Conservation (phyloP, 805 yeast genomes). For the Jamesozyma jinghongensis region DNA sequence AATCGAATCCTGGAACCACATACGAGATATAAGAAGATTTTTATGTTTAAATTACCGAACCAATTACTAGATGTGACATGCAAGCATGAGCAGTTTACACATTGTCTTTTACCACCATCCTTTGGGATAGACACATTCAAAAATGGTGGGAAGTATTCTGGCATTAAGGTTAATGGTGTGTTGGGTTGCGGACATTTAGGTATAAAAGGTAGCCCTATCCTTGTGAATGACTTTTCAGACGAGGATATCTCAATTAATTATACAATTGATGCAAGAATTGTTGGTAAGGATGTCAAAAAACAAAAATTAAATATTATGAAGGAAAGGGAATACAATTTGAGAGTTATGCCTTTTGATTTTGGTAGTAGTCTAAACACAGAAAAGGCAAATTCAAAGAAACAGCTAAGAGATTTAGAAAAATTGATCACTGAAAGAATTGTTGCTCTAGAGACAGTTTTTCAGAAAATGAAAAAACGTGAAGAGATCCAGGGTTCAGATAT, state of each 20-base stretch:
- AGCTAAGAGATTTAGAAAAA: constrained; percentile 16
- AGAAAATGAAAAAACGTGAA: constrained; percentile 16
- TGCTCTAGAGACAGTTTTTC: constrained; percentile 19
- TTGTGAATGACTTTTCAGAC: constrained; percentile 42
- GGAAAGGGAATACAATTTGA: constrained; percentile 31
- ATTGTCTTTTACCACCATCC: constrained; percentile 35
- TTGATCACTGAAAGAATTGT: constrained; percentile 23
- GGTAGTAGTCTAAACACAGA: constrained; percentile 13
- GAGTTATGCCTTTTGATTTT: constrained; percentile 36
- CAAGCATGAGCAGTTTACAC: constrained; percentile 35
- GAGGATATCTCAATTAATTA: constrained; percentile 42
- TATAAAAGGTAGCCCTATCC: constrained; percentile 44
- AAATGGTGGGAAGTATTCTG: constrained; percentile 26
- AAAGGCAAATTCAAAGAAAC: constrained; percentile 12
- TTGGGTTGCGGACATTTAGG: constrained; percentile 45
- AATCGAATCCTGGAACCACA: constrained; percentile 42
- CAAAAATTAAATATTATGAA: constrained; percentile 27
- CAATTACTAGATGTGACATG: constrained; percentile 46
- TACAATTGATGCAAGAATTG: constrained; percentile 47
- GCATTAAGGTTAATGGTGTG: constrained; percentile 26
- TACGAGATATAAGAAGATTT: constrained; percentile 46
- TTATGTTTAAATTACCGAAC: constrained; percentile 50
- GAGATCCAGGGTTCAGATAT: constrained; percentile 21
- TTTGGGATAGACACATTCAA: constrained; percentile 31
- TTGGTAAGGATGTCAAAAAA: constrained; percentile 35